Evolutionary conservation across 2,329 filamentous ascomycete species (phyloP), one percentile per base, ranked within the genome.

Genomic region (Zymoseptoria passerinii): DNA sequence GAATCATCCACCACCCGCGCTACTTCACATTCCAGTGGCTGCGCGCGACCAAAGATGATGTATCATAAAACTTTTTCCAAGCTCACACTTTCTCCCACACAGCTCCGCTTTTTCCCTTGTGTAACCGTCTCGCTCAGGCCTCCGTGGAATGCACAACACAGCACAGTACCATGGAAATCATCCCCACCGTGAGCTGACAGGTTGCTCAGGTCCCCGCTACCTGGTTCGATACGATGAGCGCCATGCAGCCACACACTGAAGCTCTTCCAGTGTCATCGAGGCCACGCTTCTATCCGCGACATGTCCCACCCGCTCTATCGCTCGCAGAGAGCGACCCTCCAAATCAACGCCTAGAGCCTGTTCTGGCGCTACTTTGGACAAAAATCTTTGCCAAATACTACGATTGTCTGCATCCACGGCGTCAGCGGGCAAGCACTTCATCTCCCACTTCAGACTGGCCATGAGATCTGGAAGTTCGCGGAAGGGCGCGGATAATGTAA

Each of bases 191-290:
- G 61, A 58, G 50, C 54, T 65, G 67, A 67, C 66, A 67, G 62
- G 57, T 64, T 58, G 59, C 55, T 62, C 57, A 56, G 60, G 56
- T 61, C 59, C 67, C 68, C 65, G 58, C 48, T 64, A 67, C 67
- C 67, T 49, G 65, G 64, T 65, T 63, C 58, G 52, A 55, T 59
- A 63, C 57, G 55, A 60, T 61, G 55, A 58, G 49, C 52, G 54
- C 57, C 57, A 63, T 68, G 68, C 68, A 68, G 68, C 67, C 67
- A 68, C 68, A 65, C 66, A 66, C 66, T 58, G 65, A 68, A 65
- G 54, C 58, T 63, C 62, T 58, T 62, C 58, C 61, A 61, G 64
- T 62, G 61, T 53, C 60, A 58, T 59, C 51, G 55, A 20, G 53
- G 54, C 49, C 56, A 58, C 60, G 59, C 58, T 40, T 57, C 18